A percentile compares a stretch with the other conserved stretches of the same genome.
phyloP scores from a whole-genome alignment of 805 yeast species.

The Metschnikowia rubicola region DNA sequence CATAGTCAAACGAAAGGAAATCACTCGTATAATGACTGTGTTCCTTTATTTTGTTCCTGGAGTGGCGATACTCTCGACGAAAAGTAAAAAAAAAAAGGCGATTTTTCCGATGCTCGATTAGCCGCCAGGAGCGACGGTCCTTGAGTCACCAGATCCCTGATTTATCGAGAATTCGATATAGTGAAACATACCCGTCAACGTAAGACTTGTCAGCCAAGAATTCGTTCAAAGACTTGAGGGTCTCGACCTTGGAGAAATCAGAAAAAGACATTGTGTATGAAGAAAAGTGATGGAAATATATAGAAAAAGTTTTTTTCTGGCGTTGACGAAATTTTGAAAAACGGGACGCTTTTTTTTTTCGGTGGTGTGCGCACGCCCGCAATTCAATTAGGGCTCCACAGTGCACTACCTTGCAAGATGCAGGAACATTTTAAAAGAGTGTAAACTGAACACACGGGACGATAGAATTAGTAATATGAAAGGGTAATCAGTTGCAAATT shows the following conservation, averaged over 20 bases:
- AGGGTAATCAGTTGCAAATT: too few relatives aligned
- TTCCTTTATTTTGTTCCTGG: too few relatives aligned
- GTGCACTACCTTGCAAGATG: neutral
- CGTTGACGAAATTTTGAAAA: slow-evolving; percentile 6
- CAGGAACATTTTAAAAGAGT: too few relatives aligned
- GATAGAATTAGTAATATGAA: too few relatives aligned
- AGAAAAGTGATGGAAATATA: slow-evolving; percentile 9
- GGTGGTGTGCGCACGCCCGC: slow-evolving; percentile 17
- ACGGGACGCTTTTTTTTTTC: slow-evolving; percentile 3
- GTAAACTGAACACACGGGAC: too few relatives aligned
- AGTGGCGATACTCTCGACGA: too few relatives aligned
- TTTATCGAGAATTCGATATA: neutral
- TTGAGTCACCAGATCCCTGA: neutral
- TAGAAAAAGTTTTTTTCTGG: slow-evolving; percentile 9
- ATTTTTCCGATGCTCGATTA: neutral
- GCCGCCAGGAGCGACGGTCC: neutral
- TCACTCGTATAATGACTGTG: neutral
- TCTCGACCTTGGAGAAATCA: slow-evolving; percentile 74
- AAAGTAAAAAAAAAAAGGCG: neutral
- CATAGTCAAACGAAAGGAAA: neutral
- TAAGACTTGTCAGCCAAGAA: slow-evolving; percentile 90
- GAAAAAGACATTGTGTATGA: slow-evolving; percentile 60
- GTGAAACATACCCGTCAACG: slow-evolving; percentile 83
- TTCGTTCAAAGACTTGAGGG: slow-evolving; percentile 65
- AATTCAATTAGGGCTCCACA: slow-evolving; percentile 10